Base-by-base conservation (phyloP, 352 stramenopile genomes). In the Plasmopara viticola region DNA sequence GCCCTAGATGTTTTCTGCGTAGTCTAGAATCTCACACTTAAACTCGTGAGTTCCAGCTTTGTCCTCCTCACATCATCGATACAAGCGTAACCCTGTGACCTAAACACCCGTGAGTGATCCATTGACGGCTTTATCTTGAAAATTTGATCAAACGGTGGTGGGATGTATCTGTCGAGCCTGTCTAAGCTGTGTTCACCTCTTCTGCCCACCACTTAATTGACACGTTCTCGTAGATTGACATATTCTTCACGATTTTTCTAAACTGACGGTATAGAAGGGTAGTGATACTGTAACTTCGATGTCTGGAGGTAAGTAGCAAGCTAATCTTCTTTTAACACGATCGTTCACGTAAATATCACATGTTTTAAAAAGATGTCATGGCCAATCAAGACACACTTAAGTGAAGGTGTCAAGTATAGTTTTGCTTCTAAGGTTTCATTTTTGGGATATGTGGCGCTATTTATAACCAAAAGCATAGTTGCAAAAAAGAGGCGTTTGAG, bases 1-100 rank as follows among this genome's bases (percentile, higher is more conserved):
- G 35, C 35, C 35, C 9, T 53, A 53, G 5, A 46, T 30, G 30
- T 48, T 59, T 18, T 59, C 52, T 13, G 37, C 52, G 17, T 53
- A 49, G 1, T 10, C 52, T 14, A 59, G 37, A 14, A 48, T 35
- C 37, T 51, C 48, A 20, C 51, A 48, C 34, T 37, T 37, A 46
- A n/a, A 41, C 51, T 40, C 43, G 50, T 51, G 17, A 10, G 25
- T 15, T 57, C 42, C 2, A 41, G n/a, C 30, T 56, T 56, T 13
- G 40, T 49, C 30, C 39, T 48, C 39, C 49, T 56, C 8, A 17
- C 51, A 29, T 48, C n/a, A 6, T 58, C 43, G 18, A 52, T 25
- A n/a, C 48, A 43, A 35, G 41, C 42, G 20, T 37, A 48, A 18
- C 42, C 20, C 4, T 48, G 42, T 5, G 25, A 48, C 9, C 28